Evolutionary conservation across 2,329 filamentous ascomycete genomes (phyloP).

Genomic region (Escovopsis weberi): DNA sequence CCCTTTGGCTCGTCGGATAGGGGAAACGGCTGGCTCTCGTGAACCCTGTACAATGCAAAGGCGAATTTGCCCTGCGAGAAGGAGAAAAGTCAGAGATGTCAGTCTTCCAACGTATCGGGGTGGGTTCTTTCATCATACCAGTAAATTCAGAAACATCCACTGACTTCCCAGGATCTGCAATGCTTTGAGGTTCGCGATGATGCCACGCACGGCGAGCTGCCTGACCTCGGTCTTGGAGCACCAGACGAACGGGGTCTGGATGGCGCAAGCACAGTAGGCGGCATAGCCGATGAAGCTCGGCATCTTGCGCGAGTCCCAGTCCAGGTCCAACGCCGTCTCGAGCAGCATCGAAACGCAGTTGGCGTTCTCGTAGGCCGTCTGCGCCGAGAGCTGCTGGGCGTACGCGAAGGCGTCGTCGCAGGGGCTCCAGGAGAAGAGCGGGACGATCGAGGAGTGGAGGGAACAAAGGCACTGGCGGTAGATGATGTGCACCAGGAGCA

Average conservation of each 20-base stretch:
- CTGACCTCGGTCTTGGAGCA: conserved; percentile 6
- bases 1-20: not conserved
- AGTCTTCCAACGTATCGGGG: not conserved
- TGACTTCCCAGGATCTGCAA: conserved; percentile 5
- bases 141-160: conserved; percentile 8
- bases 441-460: conserved; percentile 11
- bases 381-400: conserved; percentile 10
- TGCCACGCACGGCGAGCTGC: conserved; percentile 5
- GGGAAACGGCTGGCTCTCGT: not conserved
- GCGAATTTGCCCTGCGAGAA: not conserved
- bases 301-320: conserved; percentile 1
- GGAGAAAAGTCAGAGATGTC: not conserved
- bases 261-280: conserved; percentile 10
- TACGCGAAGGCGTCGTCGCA: conserved; percentile 4
- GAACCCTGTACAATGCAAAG: not conserved
- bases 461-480: conserved; percentile 10
- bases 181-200: conserved; percentile 8
- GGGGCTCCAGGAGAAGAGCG: conserved; percentile 9
- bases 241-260: conserved; percentile 12
- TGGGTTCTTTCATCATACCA: not conserved
- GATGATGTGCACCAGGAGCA: conserved; percentile 2
- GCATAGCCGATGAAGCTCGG: conserved; percentile 10
- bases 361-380: conserved; percentile 10
- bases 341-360: conserved; percentile 6
- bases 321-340: not conserved